A percentile compares a stretch with the other conserved stretches of the same genome.
These are phyloP conservation scores for Panaeolus papilionaceus DNA, from an alignment of 768 basidiomycete species.

Conservation along the genomic window DNA sequence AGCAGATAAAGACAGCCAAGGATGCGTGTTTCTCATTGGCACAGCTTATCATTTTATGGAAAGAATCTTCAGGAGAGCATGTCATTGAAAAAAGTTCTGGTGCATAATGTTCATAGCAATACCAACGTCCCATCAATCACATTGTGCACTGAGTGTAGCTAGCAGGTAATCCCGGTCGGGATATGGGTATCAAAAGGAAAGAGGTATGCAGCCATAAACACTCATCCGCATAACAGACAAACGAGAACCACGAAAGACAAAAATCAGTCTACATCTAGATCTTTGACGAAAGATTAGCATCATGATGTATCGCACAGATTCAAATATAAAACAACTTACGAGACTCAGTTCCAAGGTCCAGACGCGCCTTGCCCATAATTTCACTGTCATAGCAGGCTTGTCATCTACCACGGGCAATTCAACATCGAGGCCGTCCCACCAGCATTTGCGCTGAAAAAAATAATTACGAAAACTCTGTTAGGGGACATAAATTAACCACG, in stretches of 20 bases:
- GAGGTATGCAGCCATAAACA: slow-evolving; percentile 10
- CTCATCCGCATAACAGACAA: slow-evolving; percentile 8
- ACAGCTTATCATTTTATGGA: not conserved
- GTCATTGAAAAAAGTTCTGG: not conserved
- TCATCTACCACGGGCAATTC: slow-evolving; percentile 70
- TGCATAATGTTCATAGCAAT: not conserved
- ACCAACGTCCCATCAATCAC: slow-evolving; percentile 1
- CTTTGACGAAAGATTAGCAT: not conserved
- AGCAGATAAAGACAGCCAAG: not conserved
- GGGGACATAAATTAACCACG: slow-evolving; percentile 40
- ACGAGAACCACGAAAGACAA: not conserved
- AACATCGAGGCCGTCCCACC: slow-evolving; percentile 98
- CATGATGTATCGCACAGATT: not conserved
- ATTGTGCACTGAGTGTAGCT: slow-evolving; percentile 2
- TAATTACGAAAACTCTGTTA: slow-evolving; percentile 17
- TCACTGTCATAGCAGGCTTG: slow-evolving; percentile 63
- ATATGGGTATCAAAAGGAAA: slow-evolving; percentile 11
- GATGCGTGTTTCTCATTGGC: not conserved
- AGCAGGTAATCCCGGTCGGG: slow-evolving; percentile 2
- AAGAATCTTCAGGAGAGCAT: not conserved
- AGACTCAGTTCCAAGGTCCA: slow-evolving; percentile 98
- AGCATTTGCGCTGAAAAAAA: slow-evolving; percentile 87
- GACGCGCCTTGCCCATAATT: slow-evolving; percentile 96
- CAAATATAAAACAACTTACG: slow-evolving; percentile 50
- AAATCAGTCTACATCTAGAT: not conserved